Conservation (phyloP, 1,284 basidiomycete species). For the Mycosarcoma maydis region DNA sequence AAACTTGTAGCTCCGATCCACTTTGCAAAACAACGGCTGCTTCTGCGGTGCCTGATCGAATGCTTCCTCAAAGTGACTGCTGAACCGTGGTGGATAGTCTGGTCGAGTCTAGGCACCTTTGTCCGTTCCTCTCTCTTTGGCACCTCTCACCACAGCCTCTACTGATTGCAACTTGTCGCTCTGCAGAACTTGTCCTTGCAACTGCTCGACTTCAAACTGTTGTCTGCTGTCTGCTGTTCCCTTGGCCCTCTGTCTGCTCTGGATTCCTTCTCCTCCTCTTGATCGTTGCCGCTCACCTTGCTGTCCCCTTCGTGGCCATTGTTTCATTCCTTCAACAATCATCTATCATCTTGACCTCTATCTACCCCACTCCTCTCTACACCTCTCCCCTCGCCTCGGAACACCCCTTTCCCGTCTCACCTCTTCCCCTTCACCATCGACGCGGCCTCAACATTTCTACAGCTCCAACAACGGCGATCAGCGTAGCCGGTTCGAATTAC, state of each 20-base stretch:
- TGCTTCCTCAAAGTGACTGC: neutral
- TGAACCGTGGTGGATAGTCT: too few species aligned
- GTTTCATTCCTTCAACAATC: neutral
- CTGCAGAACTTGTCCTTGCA: neutral
- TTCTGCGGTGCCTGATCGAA: conserved; percentile 3
- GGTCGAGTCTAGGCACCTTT: too few species aligned
- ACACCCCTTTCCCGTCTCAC: conserved; percentile 1
- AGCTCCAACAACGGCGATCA: conserved; percentile 1
- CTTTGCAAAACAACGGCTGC: neutral
- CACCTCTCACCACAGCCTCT: too few species aligned
- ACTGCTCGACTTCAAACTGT: too few species aligned
- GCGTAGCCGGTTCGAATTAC: neutral
- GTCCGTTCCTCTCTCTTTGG: too few species aligned
- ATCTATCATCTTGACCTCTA: conserved; percentile 19
- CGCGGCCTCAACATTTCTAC: neutral
- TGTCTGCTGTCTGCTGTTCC: too few species aligned
- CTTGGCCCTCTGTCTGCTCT: conserved; percentile 1
- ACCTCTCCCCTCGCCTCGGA: neutral
- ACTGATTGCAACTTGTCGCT: neutral
- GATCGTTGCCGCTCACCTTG: neutral
- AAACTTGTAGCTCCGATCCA: conserved; percentile 2
- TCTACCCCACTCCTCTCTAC: conserved; percentile 20
- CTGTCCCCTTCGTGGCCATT: neutral
- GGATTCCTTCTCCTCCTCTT: conserved; percentile 4
- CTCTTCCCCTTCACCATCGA: neutral